Conservation (phyloP, 176 grass and related monocot species). For the Ensete ventricosum region DNA sequence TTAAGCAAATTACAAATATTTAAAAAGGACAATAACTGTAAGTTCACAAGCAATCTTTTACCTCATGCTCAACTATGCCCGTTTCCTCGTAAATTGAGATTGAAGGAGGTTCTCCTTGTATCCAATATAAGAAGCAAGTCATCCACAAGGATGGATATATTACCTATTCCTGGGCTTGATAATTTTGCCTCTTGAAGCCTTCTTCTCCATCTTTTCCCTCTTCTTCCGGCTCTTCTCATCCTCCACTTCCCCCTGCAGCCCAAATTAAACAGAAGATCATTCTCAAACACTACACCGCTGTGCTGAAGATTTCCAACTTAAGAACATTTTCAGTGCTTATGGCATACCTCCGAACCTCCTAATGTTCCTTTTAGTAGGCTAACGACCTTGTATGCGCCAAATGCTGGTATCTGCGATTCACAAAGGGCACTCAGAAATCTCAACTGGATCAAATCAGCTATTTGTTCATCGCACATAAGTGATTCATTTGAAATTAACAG, state of each 20-base stretch:
- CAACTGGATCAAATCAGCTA: background rate
- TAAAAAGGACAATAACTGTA: background rate
- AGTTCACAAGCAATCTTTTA: background rate
- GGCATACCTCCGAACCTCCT: conserved; percentile 61
- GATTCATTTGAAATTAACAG: no score
- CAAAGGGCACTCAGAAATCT: conserved; percentile 7
- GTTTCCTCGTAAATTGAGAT: background rate
- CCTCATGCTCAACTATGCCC: background rate
- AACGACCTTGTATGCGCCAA: conserved; percentile 74
- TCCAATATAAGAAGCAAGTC: background rate
- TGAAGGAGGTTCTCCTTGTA: background rate
- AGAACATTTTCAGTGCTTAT: background rate
- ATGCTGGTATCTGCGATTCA: conserved; percentile 70
- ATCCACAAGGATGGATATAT: conserved; percentile 13
- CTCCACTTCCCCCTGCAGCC: conserved; percentile 48
- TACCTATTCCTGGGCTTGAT: conserved; percentile 59
- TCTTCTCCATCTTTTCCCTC: conserved; percentile 95
- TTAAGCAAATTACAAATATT: no score
- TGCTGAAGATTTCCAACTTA: conserved; percentile 14
- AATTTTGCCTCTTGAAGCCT: conserved; percentile 78
- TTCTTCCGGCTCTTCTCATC: conserved; percentile 92
- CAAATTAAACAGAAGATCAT: conserved; percentile 18
- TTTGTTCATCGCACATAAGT: background rate
- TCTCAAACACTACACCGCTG: background rate
- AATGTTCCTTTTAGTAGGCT: conserved; percentile 69